Percentiles rank a stretch among this genome's conserved stretches.
phyloP scores from a whole-genome alignment of 495 filamentous ascomycete species.

The Penicillium salamii region DNA sequence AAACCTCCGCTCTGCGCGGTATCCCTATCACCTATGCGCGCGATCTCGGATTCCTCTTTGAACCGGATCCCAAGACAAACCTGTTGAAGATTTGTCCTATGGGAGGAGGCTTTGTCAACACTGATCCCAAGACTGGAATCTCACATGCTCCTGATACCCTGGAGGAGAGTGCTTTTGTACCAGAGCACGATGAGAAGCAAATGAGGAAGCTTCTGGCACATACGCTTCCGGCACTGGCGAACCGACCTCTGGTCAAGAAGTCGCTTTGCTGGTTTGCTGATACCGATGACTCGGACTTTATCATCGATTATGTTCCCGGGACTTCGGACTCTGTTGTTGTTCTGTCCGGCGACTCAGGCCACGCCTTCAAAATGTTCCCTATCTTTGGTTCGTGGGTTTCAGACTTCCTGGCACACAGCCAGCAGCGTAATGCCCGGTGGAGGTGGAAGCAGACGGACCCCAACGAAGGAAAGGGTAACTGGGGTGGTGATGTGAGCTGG shows the following conservation, averaged over 20 bases:
- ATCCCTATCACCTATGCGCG: constrained; percentile 55
- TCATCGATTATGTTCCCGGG: constrained; percentile 54
- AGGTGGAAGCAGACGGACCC: constrained; percentile 37
- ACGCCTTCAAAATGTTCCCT: constrained; percentile 61
- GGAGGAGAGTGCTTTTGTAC: constrained; percentile 40
- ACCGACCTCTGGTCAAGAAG: constrained; percentile 46
- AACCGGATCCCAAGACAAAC: constrained; percentile 52
- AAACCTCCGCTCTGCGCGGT: constrained; percentile 47
- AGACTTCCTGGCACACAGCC: constrained; percentile 30
- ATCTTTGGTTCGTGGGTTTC: constrained; percentile 50
- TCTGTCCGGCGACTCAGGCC: constrained; percentile 53
- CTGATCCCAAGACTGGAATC: constrained; percentile 28
- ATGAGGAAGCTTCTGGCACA: constrained; percentile 46
- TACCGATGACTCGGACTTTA: constrained; percentile 54
- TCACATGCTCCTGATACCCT: constrained; percentile 32
- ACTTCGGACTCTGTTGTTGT: constrained; percentile 43
- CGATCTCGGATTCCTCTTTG: constrained; percentile 59
- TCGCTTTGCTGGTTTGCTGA: constrained; percentile 59
- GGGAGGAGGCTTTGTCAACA: constrained; percentile 54
- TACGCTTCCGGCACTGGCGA: constrained; percentile 46
- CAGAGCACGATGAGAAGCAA: constrained; percentile 45
- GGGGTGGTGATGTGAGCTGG: constrained; percentile 43
- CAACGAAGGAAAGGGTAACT: constrained; percentile 20
- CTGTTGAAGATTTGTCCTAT: constrained; percentile 54
- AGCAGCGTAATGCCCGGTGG: constrained; percentile 40